Conservation (phyloP, 441 rosid genomes). For the Populus hybrid region DNA sequence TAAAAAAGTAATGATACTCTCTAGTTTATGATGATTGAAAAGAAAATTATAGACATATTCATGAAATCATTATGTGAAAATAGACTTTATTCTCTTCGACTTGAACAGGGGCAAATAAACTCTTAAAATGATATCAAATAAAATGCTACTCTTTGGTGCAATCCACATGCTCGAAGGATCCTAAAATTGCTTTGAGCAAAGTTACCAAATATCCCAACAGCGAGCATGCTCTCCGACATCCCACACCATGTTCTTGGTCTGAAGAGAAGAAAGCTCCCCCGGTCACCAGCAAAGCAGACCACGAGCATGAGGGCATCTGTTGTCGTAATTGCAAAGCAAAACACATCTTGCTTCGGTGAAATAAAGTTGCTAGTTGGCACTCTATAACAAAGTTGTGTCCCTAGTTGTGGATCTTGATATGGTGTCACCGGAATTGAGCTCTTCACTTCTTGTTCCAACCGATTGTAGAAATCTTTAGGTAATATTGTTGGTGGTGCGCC, state of each 20-base stretch:
- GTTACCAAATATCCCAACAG: slow-evolving; percentile 33
- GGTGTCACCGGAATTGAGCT: slow-evolving; percentile 10
- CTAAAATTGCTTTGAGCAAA: slow-evolving; percentile 42
- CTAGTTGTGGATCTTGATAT: not conserved
- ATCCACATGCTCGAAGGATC: slow-evolving; percentile 42
- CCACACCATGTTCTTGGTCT: no score
- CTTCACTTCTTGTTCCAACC: slow-evolving; percentile 27
- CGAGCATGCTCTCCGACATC: no score
- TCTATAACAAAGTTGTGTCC: slow-evolving; percentile 32
- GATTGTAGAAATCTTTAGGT: slow-evolving; percentile 14
- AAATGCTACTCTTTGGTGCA: slow-evolving; percentile 16
- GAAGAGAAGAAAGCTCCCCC: no score
- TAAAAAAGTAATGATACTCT: no score
- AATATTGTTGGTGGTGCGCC: slow-evolving; percentile 40
- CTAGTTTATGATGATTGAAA: no score
- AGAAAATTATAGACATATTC: no score
- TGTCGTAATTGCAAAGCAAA: slow-evolving; percentile 8
- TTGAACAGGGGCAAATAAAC: no score
- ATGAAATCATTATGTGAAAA: no score
- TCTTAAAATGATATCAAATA: no score
- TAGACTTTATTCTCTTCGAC: no score
- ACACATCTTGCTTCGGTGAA: slow-evolving; percentile 23
- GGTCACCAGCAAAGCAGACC: no score
- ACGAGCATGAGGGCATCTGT: not conserved
- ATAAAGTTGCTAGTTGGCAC: slow-evolving; percentile 29